Evolutionary conservation across 2,329 filamentous ascomycete genomes (phyloP).

Genomic region (Paraphaeosphaeria minitans): DNA sequence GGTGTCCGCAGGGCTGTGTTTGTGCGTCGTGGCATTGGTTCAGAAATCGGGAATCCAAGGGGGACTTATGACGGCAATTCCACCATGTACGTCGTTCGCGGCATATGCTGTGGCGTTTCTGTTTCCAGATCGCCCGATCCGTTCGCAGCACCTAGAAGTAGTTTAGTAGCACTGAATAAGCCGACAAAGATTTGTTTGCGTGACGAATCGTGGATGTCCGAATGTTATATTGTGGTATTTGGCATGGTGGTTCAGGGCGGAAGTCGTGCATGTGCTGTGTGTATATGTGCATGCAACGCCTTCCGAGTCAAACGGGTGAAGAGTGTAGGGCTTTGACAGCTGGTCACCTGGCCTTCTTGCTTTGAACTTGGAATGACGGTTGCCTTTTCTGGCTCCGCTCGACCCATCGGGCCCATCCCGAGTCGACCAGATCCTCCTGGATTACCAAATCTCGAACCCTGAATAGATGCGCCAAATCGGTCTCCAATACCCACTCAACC

Average conservation of each 20-base stretch:
- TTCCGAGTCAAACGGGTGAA: background rate
- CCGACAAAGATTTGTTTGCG: background rate
- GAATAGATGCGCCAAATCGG: conserved; percentile 66
- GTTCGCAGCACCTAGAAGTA: background rate
- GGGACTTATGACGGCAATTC: conserved; percentile 24
- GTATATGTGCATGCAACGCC: background rate
- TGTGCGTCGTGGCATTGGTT: conserved; percentile 24
- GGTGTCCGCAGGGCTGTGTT: conserved; percentile 14
- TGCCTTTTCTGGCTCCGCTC: conserved; percentile 46
- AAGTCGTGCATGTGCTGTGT: background rate
- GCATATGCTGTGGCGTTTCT: conserved; percentile 23
- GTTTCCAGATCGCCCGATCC: conserved; percentile 18
- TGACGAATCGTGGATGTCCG: background rate
- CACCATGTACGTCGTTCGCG: conserved; percentile 26
- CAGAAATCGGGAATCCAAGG: conserved; percentile 22
- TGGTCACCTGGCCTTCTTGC: conserved; percentile 32
- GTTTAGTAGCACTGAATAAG: background rate
- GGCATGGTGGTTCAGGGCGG: background rate
- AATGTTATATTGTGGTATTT: background rate
- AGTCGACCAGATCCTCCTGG: conserved; percentile 85
- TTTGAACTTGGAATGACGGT: conserved; percentile 26
- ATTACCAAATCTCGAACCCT: conserved; percentile 83
- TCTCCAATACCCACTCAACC: conserved; percentile 73
- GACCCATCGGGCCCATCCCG: conserved; percentile 94
- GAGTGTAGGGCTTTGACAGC: background rate